Percentiles rank a stretch among this genome's conserved stretches.
These are phyloP conservation scores for Orbilia blumenaviensis DNA, from an alignment of 2,329 filamentous ascomycete species.

Conservation along the genomic window DNA sequence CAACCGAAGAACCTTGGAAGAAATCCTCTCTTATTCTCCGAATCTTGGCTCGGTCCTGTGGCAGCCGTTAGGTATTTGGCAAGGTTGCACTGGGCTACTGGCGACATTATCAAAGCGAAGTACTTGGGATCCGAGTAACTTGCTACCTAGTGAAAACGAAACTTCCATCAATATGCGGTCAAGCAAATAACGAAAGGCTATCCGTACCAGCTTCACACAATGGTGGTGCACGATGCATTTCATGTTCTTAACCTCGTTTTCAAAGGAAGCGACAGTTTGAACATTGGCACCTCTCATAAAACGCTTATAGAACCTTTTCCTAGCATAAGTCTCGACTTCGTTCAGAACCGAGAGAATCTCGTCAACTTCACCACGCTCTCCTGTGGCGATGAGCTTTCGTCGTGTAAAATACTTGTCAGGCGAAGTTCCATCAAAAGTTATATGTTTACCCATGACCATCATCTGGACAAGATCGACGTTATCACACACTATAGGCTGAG, in stretches of 20 bases:
- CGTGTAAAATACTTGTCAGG: too few relatives aligned
- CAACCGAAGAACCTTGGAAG: conserved; percentile 58
- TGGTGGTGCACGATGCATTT: conserved; percentile 55
- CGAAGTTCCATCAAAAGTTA: too few relatives aligned
- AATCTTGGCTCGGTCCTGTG: not conserved
- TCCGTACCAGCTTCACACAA: conserved; percentile 54
- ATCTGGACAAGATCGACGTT: too few relatives aligned
- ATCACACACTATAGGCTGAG: too few relatives aligned
- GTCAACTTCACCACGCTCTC: too few relatives aligned
- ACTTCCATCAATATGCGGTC: not conserved
- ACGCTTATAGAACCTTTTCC: conserved; percentile 45
- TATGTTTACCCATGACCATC: too few relatives aligned
- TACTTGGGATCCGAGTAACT: conserved; percentile 57
- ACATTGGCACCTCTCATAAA: conserved; percentile 25
- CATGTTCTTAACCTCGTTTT: conserved; percentile 55
- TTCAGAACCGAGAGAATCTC: too few relatives aligned
- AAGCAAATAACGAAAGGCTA: conserved; percentile 15
- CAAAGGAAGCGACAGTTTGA: conserved; percentile 29
- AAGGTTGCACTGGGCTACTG: conserved; percentile 57
- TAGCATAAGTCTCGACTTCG: not conserved
- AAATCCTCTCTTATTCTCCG: conserved; percentile 18
- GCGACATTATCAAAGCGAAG: conserved; percentile 56
- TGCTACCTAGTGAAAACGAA: conserved; percentile 31
- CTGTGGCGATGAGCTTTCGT: too few relatives aligned
- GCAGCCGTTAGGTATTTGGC: conserved; percentile 29